Evolutionary conservation across 2,329 filamentous ascomycete genomes (phyloP).

Genomic region (Orbilia oligospora): DNA sequence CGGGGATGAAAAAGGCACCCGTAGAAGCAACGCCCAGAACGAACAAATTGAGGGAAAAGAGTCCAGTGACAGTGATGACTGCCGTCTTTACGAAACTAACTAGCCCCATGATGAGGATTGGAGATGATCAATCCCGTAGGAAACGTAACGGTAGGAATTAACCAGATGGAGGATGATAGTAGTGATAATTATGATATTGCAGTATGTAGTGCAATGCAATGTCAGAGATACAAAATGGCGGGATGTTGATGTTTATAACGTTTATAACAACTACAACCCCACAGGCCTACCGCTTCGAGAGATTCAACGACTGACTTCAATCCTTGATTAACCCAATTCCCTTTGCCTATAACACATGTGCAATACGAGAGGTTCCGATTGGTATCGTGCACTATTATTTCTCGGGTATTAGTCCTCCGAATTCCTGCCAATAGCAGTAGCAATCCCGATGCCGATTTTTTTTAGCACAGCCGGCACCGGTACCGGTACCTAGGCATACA

Average conservation of each 20-base stretch:
- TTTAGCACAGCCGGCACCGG: no score
- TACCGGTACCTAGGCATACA: neutral
- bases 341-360: neutral
- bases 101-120: slow-evolving; percentile 39
- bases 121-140: neutral
- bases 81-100: slow-evolving; percentile 28
- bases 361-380: neutral
- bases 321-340: neutral
- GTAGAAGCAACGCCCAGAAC: slow-evolving; percentile 37
- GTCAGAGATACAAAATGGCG: neutral
- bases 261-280: neutral
- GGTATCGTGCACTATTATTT: neutral
- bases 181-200: no score
- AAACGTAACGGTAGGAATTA: no score
- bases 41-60: slow-evolving; percentile 43
- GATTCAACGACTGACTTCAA: neutral
- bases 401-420: neutral
- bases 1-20: slow-evolving; percentile 48
- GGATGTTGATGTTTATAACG: slow-evolving; percentile 8
- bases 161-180: neutral
- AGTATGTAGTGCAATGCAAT: neutral
- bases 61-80: slow-evolving; percentile 31
- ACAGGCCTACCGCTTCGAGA: neutral
- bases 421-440: slow-evolving; percentile 23
- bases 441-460: neutral